Evolutionary conservation across 306 rosid species (phyloP).

Genomic region (Luffa acutangula): DNA sequence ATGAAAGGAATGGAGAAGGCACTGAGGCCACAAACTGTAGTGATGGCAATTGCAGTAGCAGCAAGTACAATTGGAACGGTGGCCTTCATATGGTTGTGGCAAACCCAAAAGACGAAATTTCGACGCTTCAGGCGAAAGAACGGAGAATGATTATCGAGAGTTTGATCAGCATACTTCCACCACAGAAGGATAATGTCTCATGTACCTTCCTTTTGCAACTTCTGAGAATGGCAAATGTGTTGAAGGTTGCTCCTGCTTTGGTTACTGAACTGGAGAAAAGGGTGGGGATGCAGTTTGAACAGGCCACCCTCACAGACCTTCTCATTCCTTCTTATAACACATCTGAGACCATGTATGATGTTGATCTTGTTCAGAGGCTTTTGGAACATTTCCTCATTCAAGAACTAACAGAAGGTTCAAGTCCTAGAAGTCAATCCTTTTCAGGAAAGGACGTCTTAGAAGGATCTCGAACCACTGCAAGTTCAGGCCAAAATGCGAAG

Average conservation of each 20-base stretch:
- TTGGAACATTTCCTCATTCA: conserved; percentile 89
- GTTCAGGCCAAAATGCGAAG: conserved; percentile 48
- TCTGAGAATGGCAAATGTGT: conserved; percentile 67
- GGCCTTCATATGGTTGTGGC: conserved; percentile 75
- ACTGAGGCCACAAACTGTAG: conserved; percentile 30
- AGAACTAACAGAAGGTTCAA: conserved; percentile 68
- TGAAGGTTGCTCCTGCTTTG: conserved; percentile 83
- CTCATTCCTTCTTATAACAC: conserved; percentile 57
- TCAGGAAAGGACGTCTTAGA: conserved; percentile 37
- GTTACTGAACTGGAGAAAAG: conserved; percentile 87
- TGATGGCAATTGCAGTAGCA: conserved; percentile 22
- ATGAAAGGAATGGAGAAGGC: conserved; percentile 20
- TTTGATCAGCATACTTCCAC: conserved; percentile 88
- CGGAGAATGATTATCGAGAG: conserved; percentile 85
- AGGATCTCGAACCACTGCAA: conserved; percentile 20
- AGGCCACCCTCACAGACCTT: conserved; percentile 71
- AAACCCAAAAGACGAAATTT: conserved; percentile 39
- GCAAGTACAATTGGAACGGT: conserved; percentile 48
- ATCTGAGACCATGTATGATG: conserved; percentile 73
- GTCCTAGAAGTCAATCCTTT: conserved; percentile 47
- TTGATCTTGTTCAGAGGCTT: conserved; percentile 89
- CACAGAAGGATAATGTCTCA: conserved; percentile 82
- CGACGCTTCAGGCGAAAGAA: conserved; percentile 57
- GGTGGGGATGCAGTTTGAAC: conserved; percentile 97
- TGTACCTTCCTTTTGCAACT: conserved; percentile 94